Evolutionary conservation across 768 basidiomycete genomes (phyloP).

Genomic region (Punctularia strigosozonata): DNA sequence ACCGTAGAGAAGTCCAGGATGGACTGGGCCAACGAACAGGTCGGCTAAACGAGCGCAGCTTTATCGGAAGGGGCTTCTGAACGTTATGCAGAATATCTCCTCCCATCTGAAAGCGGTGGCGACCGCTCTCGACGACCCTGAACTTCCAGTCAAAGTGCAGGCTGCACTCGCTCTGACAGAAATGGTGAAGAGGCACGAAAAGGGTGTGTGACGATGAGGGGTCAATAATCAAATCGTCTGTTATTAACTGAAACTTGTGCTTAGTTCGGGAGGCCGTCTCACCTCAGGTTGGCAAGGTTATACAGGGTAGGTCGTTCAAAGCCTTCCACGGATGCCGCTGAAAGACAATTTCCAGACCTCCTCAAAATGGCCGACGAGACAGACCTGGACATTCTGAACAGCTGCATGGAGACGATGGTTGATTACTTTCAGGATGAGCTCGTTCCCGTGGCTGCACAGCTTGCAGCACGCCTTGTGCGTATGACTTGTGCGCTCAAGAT

Average conservation of each 20-base stretch:
- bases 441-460: slow-evolving; percentile 72
- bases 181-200: slow-evolving; percentile 51
- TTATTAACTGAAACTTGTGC: slow-evolving; percentile 2
- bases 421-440: slow-evolving; percentile 77
- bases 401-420: slow-evolving; percentile 79
- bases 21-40: slow-evolving; percentile 53
- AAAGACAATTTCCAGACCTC: slow-evolving; percentile 38
- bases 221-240: background rate
- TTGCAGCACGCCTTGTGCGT: slow-evolving; percentile 66
- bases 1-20: slow-evolving; percentile 63
- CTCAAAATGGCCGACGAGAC: slow-evolving; percentile 86
- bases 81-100: slow-evolving; percentile 39
- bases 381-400: slow-evolving; percentile 75
- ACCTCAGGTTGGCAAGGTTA: slow-evolving; percentile 75
- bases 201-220: slow-evolving; percentile 31
- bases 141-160: slow-evolving; percentile 77
- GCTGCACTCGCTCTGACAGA: slow-evolving; percentile 74
- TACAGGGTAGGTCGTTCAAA: slow-evolving; percentile 46
- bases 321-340: slow-evolving; percentile 3
- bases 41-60: slow-evolving; percentile 14
- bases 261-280: slow-evolving; percentile 58
- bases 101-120: slow-evolving; percentile 55
- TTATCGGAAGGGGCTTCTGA: background rate
- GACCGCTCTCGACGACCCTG: slow-evolving; percentile 59
- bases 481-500: background rate